Evolutionary conservation across 805 yeast species (phyloP).

Genomic region (Wickerhamomyces silvicola): DNA sequence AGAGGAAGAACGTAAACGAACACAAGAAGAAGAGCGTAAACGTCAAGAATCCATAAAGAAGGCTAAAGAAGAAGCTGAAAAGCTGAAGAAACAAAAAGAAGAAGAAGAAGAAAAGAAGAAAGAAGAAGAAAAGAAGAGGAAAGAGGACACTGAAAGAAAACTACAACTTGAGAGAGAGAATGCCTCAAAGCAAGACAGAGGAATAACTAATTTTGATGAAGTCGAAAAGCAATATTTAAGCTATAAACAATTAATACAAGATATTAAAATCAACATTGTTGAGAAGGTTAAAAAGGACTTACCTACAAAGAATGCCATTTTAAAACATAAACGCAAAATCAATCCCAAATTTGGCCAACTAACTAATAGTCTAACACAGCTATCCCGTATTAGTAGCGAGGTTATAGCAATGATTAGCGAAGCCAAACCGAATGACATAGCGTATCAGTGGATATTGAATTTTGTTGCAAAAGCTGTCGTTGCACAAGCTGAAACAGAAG

Average conservation of each 20-base stretch:
- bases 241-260: slow-evolving; percentile 44
- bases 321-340: slow-evolving; percentile 63
- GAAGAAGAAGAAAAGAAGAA: slow-evolving; percentile 14
- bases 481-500: slow-evolving; percentile 90
- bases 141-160: slow-evolving; percentile 13
- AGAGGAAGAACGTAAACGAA: slow-evolving; percentile 7
- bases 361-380: slow-evolving; percentile 62
- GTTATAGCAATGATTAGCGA: slow-evolving; percentile 43
- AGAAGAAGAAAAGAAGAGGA: slow-evolving; percentile 7
- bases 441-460: slow-evolving; percentile 70
- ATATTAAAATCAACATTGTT: slow-evolving; percentile 56
- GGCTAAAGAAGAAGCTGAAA: slow-evolving; percentile 6
- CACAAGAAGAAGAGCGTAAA: slow-evolving; percentile 12
- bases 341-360: slow-evolving; percentile 91
- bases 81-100: slow-evolving; percentile 20
- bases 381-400: slow-evolving; percentile 44
- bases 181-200: slow-evolving; percentile 21
- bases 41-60: too few species aligned
- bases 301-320: slow-evolving; percentile 45
- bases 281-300: slow-evolving; percentile 47
- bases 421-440: slow-evolving; percentile 42
- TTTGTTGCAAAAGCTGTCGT: slow-evolving; percentile 81
- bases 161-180: slow-evolving; percentile 11
- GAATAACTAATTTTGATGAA: slow-evolving; percentile 26
- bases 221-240: slow-evolving; percentile 39